phyloP scores from a whole-genome alignment of 805 yeast genomes.

The Saturnispora zaruensis region DNA sequence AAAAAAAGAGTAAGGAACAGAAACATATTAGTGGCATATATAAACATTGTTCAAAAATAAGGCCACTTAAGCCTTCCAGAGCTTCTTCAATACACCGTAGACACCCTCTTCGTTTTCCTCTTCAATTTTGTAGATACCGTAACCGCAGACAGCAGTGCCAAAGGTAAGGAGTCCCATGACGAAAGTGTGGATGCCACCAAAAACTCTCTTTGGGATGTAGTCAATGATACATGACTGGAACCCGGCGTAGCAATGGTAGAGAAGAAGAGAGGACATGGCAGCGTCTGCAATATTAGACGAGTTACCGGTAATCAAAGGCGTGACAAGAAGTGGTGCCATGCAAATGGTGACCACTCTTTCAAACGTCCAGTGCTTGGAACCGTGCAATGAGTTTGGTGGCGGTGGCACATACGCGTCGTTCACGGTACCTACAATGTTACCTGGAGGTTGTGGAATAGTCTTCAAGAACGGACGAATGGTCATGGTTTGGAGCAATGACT shows the following conservation, averaged over 20 bases:
- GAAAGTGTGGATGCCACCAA: conserved; percentile 51
- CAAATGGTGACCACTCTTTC: conserved; percentile 55
- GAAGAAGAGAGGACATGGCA: conserved; percentile 42
- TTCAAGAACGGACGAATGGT: conserved; percentile 20
- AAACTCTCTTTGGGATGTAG: conserved; percentile 69
- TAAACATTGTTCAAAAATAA: background rate
- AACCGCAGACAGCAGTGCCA: conserved; percentile 58
- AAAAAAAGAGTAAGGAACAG: background rate
- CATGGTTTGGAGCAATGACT: conserved; percentile 7
- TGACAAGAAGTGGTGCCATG: conserved; percentile 52
- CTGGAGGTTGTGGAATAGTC: conserved; percentile 55
- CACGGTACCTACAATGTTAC: conserved; percentile 60
- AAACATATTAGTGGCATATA: background rate
- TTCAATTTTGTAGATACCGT: conserved; percentile 66
- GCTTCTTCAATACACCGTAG: conserved; percentile 32
- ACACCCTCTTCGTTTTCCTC: conserved; percentile 59
- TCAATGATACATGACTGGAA: conserved; percentile 72
- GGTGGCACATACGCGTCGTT: conserved; percentile 66
- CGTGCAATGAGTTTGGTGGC: conserved; percentile 45
- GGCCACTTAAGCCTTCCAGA: conserved; percentile 27
- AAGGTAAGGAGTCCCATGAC: conserved; percentile 53
- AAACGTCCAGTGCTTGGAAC: conserved; percentile 67
- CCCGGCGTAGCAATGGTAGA: conserved; percentile 63
- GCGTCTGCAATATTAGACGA: conserved; percentile 51
- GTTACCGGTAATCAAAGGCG: conserved; percentile 52